These are phyloP conservation scores for Immersiella caudata DNA, from an alignment of 495 filamentous ascomycete genomes.

Conservation along the genomic window DNA sequence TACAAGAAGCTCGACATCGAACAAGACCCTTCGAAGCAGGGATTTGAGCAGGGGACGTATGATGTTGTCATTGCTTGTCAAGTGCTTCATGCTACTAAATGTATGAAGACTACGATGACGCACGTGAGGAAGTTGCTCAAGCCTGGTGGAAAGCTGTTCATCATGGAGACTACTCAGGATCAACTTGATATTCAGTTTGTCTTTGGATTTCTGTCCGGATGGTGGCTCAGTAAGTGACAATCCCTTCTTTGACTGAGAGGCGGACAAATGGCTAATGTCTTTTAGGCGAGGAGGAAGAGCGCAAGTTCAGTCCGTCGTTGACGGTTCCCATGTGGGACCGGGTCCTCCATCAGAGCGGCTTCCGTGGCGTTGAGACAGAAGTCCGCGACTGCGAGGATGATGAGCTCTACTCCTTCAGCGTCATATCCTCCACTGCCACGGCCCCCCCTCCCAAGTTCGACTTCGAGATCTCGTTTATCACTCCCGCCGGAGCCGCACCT, in stretches of 20 bases:
- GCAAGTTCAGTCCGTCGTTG: conserved; percentile 36
- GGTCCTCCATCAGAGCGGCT: conserved; percentile 32
- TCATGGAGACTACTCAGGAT: conserved; percentile 43
- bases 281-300: conserved; percentile 40
- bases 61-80: conserved; percentile 58
- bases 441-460: conserved; percentile 24
- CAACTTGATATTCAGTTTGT: conserved; percentile 35
- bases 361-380: conserved; percentile 35
- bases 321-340: conserved; percentile 39
- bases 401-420: conserved; percentile 36
- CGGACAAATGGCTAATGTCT: neutral
- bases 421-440: conserved; percentile 32
- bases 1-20: conserved; percentile 52
- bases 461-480: conserved; percentile 34
- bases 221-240: conserved; percentile 39
- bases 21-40: conserved; percentile 47
- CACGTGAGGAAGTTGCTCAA: conserved; percentile 47
- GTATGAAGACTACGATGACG: conserved; percentile 49
- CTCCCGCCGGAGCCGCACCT: neutral
- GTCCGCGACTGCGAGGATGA: conserved; percentile 38
- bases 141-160: conserved; percentile 43
- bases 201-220: conserved; percentile 38
- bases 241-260: no score
- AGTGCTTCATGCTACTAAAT: conserved; percentile 56
- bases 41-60: conserved; percentile 48